A percentile compares a stretch with the other conserved stretches of the same genome.
These are phyloP conservation scores for Gracilaria domingensis DNA, from an alignment of 23 red algal genomes.

Conservation along the genomic window DNA sequence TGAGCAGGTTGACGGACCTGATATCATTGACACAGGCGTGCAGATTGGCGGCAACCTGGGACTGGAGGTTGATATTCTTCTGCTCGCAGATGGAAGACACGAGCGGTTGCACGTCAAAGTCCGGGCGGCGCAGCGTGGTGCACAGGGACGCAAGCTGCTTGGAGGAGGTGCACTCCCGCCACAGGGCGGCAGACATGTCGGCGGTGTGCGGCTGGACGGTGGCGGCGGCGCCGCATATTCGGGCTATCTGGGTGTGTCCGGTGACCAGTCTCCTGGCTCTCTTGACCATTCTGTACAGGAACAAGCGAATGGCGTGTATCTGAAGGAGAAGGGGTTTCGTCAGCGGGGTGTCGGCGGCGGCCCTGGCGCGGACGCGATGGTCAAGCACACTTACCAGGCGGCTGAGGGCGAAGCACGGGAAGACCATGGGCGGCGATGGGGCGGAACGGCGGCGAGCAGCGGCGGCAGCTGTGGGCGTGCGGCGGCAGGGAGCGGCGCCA, in stretches of 20 bases:
- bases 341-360: no score
- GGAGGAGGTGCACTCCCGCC: conserved; percentile 42
- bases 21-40: conserved; percentile 29
- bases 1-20: conserved; percentile 43
- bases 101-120: conserved; percentile 31
- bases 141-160: conserved; percentile 26
- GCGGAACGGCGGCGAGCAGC: no score
- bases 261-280: conserved; percentile 34
- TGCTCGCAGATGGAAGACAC: conserved; percentile 20
- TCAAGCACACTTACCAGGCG: conserved; percentile 1
- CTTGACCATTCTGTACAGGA: conserved; percentile 73
- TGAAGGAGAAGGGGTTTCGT: no score
- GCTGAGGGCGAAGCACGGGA: neutral
- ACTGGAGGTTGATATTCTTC: conserved; percentile 19
- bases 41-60: conserved; percentile 14
- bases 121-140: neutral
- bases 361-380: no score
- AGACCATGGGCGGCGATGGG: neutral
- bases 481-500: no score
- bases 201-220: conserved; percentile 14
- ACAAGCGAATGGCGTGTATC: conserved; percentile 33
- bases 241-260: conserved; percentile 37
- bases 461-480: no score
- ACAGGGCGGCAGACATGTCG: conserved; percentile 54
- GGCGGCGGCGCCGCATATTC: conserved; percentile 32